These are phyloP conservation scores for Talaromyces thailandensis DNA, from an alignment of 495 filamentous ascomycete species.

Conservation along the genomic window DNA sequence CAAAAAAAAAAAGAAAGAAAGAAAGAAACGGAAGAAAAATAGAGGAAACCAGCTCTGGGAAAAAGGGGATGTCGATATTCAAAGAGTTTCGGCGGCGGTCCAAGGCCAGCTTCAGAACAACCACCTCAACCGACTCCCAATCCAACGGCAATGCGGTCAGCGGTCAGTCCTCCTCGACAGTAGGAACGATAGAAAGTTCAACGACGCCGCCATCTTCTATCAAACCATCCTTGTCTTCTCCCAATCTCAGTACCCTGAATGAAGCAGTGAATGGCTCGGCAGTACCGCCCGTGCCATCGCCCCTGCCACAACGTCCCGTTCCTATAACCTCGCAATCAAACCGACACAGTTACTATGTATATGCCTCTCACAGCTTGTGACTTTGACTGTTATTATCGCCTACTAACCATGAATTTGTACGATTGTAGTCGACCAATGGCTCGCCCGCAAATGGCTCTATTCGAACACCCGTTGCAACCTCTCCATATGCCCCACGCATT, in stretches of 20 bases:
- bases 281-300: conserved; percentile 20
- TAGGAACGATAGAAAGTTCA: conserved; percentile 48
- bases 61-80: conserved; percentile 52
- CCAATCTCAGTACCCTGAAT: conserved; percentile 43
- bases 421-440: conserved; percentile 24
- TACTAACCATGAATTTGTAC: background rate
- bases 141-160: conserved; percentile 40
- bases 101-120: conserved; percentile 53
- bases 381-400: background rate
- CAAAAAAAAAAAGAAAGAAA: background rate
- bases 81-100: conserved; percentile 69
- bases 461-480: conserved; percentile 47
- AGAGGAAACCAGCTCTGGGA: background rate
- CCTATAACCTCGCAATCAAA: conserved; percentile 34
- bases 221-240: conserved; percentile 42
- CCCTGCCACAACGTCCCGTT: conserved; percentile 35
- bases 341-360: conserved; percentile 42
- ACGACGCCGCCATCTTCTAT: conserved; percentile 53
- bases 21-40: background rate
- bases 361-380: background rate
- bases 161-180: conserved; percentile 55
- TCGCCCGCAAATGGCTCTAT: conserved; percentile 45
- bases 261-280: conserved; percentile 15
- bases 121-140: conserved; percentile 44
- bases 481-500: conserved; percentile 70